Conservation (phyloP, 305 asterid species). For the Petunia hybrid region DNA sequence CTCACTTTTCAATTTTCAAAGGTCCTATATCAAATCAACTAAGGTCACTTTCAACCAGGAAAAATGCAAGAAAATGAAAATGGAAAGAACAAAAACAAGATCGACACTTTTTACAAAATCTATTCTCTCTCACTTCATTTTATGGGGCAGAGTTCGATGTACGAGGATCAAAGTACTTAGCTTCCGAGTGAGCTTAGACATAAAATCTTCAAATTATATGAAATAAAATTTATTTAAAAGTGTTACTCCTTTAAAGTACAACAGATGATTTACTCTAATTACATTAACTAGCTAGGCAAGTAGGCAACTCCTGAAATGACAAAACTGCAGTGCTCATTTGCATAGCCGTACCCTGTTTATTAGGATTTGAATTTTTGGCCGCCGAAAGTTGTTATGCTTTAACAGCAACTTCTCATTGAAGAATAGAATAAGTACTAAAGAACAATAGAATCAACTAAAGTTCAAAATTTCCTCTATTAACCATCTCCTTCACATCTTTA, state of each 20-base stretch:
- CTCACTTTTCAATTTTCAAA: neutral
- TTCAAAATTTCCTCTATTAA: slow-evolving; percentile 30
- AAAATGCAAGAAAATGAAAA: neutral
- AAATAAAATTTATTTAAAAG: too few relatives aligned
- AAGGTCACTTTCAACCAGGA: neutral
- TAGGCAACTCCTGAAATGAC: neutral
- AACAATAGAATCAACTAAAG: slow-evolving; percentile 39
- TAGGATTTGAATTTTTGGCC: slow-evolving; percentile 35
- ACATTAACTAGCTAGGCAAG: neutral
- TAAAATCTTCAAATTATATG: too few relatives aligned
- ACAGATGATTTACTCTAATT: too few relatives aligned
- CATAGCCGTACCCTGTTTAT: neutral
- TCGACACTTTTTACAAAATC: too few relatives aligned
- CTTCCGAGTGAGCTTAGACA: too few relatives aligned
- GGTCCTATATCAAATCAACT: neutral
- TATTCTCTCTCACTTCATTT: too few relatives aligned
- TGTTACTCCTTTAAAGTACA: neutral
- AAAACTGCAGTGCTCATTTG: neutral
- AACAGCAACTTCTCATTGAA: slow-evolving; percentile 44
- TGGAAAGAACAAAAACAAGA: neutral
- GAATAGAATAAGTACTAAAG: slow-evolving; percentile 56
- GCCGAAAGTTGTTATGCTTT: slow-evolving; percentile 49
- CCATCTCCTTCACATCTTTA: slow-evolving; percentile 31
- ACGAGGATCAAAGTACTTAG: too few relatives aligned
- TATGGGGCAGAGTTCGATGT: too few relatives aligned